Percentiles rank a stretch among this genome's conserved stretches.
Conservation (phyloP, 306 rosid genomes). For the Begonia masoniana region DNA sequence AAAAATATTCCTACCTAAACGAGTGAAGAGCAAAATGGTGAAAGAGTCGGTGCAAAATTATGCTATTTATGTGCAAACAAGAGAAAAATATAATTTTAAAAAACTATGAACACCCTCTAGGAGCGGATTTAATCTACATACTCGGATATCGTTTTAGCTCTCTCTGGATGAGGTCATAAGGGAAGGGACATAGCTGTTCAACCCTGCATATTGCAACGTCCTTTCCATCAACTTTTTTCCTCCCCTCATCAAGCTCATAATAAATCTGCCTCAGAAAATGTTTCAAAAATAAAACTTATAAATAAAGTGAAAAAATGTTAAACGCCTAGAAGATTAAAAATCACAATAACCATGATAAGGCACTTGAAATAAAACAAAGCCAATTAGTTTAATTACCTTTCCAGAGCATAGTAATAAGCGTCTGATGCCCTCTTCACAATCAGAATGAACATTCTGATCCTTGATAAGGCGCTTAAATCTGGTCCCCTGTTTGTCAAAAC, state of each 20-base stretch:
- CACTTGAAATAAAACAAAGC: neutral
- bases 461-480: constrained; percentile 94
- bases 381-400: constrained; percentile 42
- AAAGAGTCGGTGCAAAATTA: too few species aligned
- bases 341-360: too few species aligned
- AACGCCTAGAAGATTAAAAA: neutral
- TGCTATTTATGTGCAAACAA: too few species aligned
- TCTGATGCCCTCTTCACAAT: constrained; percentile 72
- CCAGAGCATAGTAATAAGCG: constrained; percentile 91
- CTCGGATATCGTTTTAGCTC: constrained; percentile 95
- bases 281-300: neutral
- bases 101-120: too few species aligned
- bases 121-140: constrained; percentile 8
- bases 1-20: too few species aligned
- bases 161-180: constrained; percentile 80
- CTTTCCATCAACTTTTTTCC: constrained; percentile 56
- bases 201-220: constrained; percentile 87
- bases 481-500: constrained; percentile 96
- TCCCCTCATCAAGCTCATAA: constrained; percentile 76
- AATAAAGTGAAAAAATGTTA: neutral
- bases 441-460: constrained; percentile 70
- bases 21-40: too few species aligned
- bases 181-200: constrained; percentile 96
- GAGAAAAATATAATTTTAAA: too few species aligned
- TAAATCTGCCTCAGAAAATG: constrained; percentile 38